Evolutionary conservation across 805 yeast genomes (phyloP), one percentile per base, ranked within the genome.

Genomic region (Candida silvicultrix): DNA sequence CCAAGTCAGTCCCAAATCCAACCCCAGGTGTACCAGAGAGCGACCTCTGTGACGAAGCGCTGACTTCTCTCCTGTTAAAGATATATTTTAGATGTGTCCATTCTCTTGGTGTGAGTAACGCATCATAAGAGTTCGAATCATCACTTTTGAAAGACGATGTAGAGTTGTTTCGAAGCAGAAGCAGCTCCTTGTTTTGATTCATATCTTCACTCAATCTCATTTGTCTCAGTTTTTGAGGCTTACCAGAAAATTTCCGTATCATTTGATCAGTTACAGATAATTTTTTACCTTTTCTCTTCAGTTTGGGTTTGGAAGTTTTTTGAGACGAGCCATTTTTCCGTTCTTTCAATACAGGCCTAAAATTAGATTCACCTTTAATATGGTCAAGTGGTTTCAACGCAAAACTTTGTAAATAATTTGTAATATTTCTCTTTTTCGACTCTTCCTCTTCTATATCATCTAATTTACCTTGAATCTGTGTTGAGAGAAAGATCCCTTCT

Each of bases 381-480:
- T 28, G 31, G 12, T 28, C 31, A 10, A 14, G 29, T 20, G 20
- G 8, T 23, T 31, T 16, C 11, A 42, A 39, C 6, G 46, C 34
- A 43, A 47, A 49, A 32, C 21, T n/a, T 8, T 37, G 34, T 10
- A 43, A 39, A 7, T 29, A 14, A 9, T 32, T 16, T 5, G 29
- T 3, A 8, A 16, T 5, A 5, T 32, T n/a, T 6, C 16, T 14
- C 21, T 19, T 16, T 20, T 40, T 38, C 16, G 45, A 43, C 29
- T 56, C 57, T 15, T 46, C 57, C 14, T 46, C 44, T 4, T 53
- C 51, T 2, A 55, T 11, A 3, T 51, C 55, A 16, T 55, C 60
- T 5, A 56, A 8, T 12, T 58, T 46, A 0, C 58, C 47, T 44
- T 55, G 62, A 14, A 52, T 49, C 45, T 58, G 60, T 2, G 60